phyloP scores from a whole-genome alignment of 2,329 filamentous ascomycete species.

The Coniella lustricola region DNA sequence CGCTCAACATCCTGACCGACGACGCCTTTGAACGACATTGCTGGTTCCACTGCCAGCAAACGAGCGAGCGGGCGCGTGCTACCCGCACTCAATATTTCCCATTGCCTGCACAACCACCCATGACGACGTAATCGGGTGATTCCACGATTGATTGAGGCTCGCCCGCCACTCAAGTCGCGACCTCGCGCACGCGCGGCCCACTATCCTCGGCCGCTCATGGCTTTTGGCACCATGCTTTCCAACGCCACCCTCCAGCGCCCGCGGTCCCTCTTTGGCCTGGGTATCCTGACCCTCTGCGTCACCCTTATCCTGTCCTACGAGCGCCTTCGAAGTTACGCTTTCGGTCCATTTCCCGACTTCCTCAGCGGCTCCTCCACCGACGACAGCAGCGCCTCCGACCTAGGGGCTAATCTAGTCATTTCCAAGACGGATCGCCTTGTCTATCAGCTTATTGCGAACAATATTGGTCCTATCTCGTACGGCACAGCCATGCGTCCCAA shows the following conservation, averaged over 20 bases:
- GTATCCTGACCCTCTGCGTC: constrained; percentile 25
- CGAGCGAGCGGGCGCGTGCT: no score
- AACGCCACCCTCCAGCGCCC: constrained; percentile 21
- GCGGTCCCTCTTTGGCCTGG: constrained; percentile 24
- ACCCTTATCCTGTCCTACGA: constrained; percentile 29
- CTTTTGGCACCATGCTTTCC: constrained; percentile 3
- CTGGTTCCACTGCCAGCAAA: no score
- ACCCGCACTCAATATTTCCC: no score
- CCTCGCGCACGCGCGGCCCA: no score
- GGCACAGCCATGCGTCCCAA: constrained; percentile 32
- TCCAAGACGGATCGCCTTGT: constrained; percentile 4
- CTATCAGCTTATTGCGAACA: neutral
- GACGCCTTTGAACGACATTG: no score
- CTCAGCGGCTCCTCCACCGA: constrained; percentile 2
- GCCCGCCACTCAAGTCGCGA: no score
- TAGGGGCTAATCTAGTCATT: neutral
- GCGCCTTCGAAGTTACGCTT: constrained; percentile 25
- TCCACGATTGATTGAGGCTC: no score
- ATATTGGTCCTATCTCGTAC: constrained; percentile 31
- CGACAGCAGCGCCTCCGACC: constrained; percentile 4
- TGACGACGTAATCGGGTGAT: neutral
- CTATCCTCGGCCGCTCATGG: neutral
- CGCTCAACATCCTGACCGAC: no score
- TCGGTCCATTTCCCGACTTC: constrained; percentile 7
- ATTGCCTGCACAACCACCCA: neutral